phyloP scores from a whole-genome alignment of 2,329 filamentous ascomycete genomes.

The Xylaria sp. region DNA sequence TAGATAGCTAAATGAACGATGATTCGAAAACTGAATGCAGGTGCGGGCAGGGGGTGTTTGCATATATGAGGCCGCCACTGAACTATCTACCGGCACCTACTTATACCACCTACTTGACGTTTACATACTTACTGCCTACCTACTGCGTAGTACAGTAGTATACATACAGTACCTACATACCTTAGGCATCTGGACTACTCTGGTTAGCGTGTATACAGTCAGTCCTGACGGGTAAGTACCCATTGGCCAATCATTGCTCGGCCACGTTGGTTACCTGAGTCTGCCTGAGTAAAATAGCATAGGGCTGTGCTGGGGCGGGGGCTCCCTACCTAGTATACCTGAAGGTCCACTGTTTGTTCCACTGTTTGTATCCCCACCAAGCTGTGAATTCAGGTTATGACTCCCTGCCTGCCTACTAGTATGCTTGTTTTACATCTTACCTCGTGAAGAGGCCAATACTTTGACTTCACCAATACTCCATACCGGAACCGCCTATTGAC shows the following conservation, averaged over 20 bases:
- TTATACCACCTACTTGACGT: no score
- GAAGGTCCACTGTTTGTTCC: no score
- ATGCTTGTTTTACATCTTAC: background rate
- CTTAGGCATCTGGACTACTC: background rate
- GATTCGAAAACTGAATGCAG: background rate
- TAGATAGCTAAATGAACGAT: background rate
- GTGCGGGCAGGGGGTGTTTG: background rate
- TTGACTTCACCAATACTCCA: background rate
- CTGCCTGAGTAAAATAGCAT: background rate
- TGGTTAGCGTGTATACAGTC: background rate
- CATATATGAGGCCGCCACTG: background rate
- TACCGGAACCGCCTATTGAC: no score
- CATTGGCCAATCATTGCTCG: background rate
- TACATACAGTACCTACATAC: no score
- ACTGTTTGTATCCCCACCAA: background rate
- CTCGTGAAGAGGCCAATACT: background rate
- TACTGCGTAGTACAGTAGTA: no score
- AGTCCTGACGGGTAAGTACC: background rate
- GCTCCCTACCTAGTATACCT: no score
- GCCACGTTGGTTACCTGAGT: background rate
- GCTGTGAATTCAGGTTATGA: background rate
- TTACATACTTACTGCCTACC: no score
- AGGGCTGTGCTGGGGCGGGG: constrained; percentile 4
- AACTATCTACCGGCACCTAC: background rate
- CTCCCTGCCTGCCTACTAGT: background rate